phyloP scores from a whole-genome alignment of 495 filamentous ascomycete genomes.

The Astrothelium macrocarpum region DNA sequence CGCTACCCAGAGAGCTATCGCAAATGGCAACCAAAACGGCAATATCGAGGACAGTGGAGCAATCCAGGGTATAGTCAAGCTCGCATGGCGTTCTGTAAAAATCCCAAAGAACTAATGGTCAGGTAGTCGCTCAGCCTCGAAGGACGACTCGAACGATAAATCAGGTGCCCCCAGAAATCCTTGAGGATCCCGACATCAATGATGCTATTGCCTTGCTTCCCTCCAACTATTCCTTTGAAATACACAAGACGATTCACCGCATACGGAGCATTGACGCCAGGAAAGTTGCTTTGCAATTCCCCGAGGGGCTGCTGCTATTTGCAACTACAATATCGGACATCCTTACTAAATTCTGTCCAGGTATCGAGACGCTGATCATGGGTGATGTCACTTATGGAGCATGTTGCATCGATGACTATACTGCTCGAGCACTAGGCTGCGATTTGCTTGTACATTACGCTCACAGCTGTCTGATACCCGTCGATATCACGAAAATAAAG shows the following conservation, averaged over 20 bases:
- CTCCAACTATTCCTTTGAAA: constrained; percentile 93
- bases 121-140: constrained; percentile 42
- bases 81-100: neutral
- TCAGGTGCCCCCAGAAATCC: constrained; percentile 78
- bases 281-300: constrained; percentile 86
- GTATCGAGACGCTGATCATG: constrained; percentile 90
- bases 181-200: constrained; percentile 79
- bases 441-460: constrained; percentile 96
- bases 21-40: constrained; percentile 20
- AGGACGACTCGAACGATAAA: constrained; percentile 69
- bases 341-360: constrained; percentile 85
- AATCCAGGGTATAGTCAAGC: constrained; percentile 30
- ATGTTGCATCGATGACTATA: constrained; percentile 98
- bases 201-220: constrained; percentile 81
- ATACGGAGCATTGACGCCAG: constrained; percentile 69
- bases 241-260: constrained; percentile 93
- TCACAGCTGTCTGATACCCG: constrained; percentile 90
- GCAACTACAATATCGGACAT: constrained; percentile 98
- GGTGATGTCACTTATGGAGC: constrained; percentile 98
- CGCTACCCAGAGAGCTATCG: constrained; percentile 21
- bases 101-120: constrained; percentile 8
- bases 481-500: constrained; percentile 89
- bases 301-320: constrained; percentile 89
- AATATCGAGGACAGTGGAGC: constrained; percentile 34
- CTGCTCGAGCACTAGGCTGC: constrained; percentile 84